A percentile compares a stretch with the other conserved stretches of the same genome.
Evolutionary conservation across 352 stramenopile species (phyloP).

Genomic region (Phytopythium montanum): DNA sequence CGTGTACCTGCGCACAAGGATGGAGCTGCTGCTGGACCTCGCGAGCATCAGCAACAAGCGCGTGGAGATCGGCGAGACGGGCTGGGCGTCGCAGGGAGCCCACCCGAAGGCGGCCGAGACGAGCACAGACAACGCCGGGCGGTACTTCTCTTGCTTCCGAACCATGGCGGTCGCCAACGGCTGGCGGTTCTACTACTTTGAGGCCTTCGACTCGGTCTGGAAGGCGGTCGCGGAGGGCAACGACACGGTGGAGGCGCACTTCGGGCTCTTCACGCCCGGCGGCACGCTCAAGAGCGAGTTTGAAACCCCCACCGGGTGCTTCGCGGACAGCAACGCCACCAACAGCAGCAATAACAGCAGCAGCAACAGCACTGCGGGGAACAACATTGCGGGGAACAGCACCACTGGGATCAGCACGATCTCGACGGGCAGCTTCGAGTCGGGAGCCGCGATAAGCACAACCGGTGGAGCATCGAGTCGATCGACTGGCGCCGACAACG

Average conservation of each 20-base stretch:
- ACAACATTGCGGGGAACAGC: neutral
- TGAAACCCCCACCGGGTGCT: neutral
- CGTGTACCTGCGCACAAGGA: slow-evolving; percentile 34
- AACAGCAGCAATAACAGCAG: neutral
- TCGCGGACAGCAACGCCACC: neutral
- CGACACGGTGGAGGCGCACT: slow-evolving; percentile 54
- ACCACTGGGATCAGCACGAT: slow-evolving; percentile 2
- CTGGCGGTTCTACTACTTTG: slow-evolving; percentile 72
- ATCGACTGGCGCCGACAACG: too few species aligned
- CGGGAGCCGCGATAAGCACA: neutral
- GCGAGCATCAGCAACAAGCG: slow-evolving; percentile 30
- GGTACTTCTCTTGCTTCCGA: slow-evolving; percentile 60
- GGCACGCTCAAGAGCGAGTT: slow-evolving; percentile 43
- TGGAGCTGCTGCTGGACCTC: slow-evolving; percentile 31
- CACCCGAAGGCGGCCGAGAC: slow-evolving; percentile 35
- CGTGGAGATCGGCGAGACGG: slow-evolving; percentile 65
- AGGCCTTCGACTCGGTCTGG: slow-evolving; percentile 61
- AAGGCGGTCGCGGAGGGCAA: slow-evolving; percentile 31
- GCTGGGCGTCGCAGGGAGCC: slow-evolving; percentile 45
- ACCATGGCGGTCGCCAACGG: slow-evolving; percentile 28
- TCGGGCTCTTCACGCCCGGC: slow-evolving; percentile 49
- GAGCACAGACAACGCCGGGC: slow-evolving; percentile 35
- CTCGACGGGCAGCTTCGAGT: neutral
- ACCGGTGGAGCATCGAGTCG: too few species aligned
- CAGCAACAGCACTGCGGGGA: neutral